phyloP scores from a whole-genome alignment of 2,329 filamentous ascomycete species.

The Beauveria scarabaeidicola region DNA sequence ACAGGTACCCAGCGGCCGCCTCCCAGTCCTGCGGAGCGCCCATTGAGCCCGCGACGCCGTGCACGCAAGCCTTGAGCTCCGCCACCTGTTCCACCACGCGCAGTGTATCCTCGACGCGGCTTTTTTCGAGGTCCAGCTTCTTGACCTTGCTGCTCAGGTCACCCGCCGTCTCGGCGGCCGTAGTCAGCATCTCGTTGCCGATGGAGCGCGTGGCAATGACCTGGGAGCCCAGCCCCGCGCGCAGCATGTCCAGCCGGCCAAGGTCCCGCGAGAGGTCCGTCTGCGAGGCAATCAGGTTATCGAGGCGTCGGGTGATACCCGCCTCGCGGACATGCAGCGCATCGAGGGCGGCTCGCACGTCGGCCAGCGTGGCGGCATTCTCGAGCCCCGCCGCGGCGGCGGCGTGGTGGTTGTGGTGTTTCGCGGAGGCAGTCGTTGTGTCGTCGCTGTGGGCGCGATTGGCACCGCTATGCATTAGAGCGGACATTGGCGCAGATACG shows the following conservation, averaged over 20 bases:
- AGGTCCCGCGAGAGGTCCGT: constrained; percentile 81
- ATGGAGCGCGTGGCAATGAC: constrained; percentile 74
- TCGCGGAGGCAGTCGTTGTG: constrained; percentile 13
- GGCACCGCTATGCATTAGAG: constrained; percentile 35
- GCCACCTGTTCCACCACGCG: constrained; percentile 91
- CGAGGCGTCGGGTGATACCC: constrained; percentile 63
- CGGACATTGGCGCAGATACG: constrained; percentile 37
- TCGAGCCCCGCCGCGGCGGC: constrained; percentile 38
- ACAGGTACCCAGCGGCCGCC: constrained; percentile 82
- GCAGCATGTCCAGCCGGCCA: constrained; percentile 76
- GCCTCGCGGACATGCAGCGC: constrained; percentile 70
- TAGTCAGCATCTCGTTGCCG: constrained; percentile 83
- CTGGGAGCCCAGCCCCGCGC: constrained; percentile 81
- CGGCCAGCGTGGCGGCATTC: constrained; percentile 64
- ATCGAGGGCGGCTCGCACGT: constrained; percentile 70
- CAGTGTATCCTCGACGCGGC: constrained; percentile 80
- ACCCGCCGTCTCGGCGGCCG: constrained; percentile 75
- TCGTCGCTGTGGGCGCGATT: constrained; percentile 25
- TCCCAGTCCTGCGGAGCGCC: constrained; percentile 98
- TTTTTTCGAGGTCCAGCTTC: constrained; percentile 82
- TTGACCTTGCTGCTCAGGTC: constrained; percentile 82
- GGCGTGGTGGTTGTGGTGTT: constrained; percentile 11
- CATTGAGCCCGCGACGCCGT: constrained; percentile 93
- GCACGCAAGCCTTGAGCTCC: constrained; percentile 91
- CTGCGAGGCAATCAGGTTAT: constrained; percentile 71